Conservation (phyloP, 352 stramenopile species). For the Phytophthora capsici region DNA sequence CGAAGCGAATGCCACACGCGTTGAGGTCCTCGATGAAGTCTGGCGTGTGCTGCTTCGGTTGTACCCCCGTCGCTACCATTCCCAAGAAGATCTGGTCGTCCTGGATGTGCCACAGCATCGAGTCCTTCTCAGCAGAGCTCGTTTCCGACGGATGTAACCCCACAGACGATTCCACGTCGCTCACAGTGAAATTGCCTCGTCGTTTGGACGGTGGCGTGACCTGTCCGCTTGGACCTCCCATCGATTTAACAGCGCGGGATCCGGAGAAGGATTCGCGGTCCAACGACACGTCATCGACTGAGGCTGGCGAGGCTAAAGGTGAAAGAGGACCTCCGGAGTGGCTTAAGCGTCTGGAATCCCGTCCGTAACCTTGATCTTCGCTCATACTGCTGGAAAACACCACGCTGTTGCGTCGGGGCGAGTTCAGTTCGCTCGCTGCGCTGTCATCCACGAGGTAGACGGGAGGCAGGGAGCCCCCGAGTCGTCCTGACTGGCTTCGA, state of each 20-base stretch:
- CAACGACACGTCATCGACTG: slow-evolving; percentile 30
- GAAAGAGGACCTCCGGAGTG: slow-evolving; percentile 27
- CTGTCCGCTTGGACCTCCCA: slow-evolving; percentile 32
- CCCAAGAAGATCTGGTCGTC: slow-evolving; percentile 98
- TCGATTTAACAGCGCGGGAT: slow-evolving; percentile 22
- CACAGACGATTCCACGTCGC: slow-evolving; percentile 62
- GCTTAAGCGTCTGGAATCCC: slow-evolving; percentile 21
- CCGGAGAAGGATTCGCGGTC: slow-evolving; percentile 24
- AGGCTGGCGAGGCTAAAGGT: slow-evolving; percentile 40
- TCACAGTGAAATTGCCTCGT: slow-evolving; percentile 36
- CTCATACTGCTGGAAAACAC: slow-evolving; percentile 44
- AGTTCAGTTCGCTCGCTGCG: slow-evolving; percentile 50
- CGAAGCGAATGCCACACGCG: slow-evolving; percentile 96
- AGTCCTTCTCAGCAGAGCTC: slow-evolving; percentile 62
- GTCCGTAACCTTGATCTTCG: slow-evolving; percentile 33
- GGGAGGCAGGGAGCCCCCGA: slow-evolving; percentile 51
- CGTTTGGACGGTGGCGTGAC: slow-evolving; percentile 34
- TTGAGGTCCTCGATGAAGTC: slow-evolving; percentile 96
- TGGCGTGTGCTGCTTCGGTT: slow-evolving; percentile 94
- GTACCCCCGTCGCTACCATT: slow-evolving; percentile 95
- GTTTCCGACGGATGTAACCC: slow-evolving; percentile 58
- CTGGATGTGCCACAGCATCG: slow-evolving; percentile 85
- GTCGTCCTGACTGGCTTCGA: slow-evolving; percentile 14
- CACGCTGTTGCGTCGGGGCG: slow-evolving; percentile 31
- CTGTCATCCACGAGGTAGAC: slow-evolving; percentile 88